phyloP scores from a whole-genome alignment of 257 asterid genomes.

The Solanum megistacrolobum region DNA sequence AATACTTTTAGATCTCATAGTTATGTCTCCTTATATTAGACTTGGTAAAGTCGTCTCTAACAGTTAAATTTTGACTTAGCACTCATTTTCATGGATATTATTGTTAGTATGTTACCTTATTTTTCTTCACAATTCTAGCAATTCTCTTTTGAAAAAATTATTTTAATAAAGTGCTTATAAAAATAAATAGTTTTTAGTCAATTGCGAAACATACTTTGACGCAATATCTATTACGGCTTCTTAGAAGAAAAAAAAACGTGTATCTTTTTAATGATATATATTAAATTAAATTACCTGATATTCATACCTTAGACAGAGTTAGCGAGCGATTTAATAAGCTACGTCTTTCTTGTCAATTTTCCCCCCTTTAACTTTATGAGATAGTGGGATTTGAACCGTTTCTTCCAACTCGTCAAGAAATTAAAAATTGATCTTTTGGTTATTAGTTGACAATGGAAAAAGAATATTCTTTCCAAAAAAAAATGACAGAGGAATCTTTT shows the following conservation, averaged over 20 bases:
- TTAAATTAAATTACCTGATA: too few relatives aligned
- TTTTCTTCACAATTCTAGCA: not conserved
- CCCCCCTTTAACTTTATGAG: not conserved
- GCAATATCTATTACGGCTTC: too few relatives aligned
- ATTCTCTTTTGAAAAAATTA: too few relatives aligned
- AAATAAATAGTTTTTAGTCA: too few relatives aligned
- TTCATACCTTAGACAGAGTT: not conserved
- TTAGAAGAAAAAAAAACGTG: too few relatives aligned
- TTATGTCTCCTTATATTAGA: not conserved
- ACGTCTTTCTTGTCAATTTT: too few relatives aligned
- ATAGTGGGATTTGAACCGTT: not conserved
- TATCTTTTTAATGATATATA: too few relatives aligned
- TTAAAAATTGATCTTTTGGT: not conserved
- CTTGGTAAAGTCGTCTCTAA: not conserved
- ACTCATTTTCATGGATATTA: not conserved
- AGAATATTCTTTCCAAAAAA: not conserved
- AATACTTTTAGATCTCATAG: not conserved
- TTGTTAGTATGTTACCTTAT: not conserved
- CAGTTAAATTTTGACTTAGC: not conserved
- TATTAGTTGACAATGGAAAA: not conserved
- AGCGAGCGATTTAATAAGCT: not conserved
- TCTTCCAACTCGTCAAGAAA: not conserved
- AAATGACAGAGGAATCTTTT: not conserved
- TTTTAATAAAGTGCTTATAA: not conserved
- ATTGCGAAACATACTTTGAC: too few relatives aligned